Conservation (phyloP, 257 asterid genomes). For the Solanum piurae region DNA sequence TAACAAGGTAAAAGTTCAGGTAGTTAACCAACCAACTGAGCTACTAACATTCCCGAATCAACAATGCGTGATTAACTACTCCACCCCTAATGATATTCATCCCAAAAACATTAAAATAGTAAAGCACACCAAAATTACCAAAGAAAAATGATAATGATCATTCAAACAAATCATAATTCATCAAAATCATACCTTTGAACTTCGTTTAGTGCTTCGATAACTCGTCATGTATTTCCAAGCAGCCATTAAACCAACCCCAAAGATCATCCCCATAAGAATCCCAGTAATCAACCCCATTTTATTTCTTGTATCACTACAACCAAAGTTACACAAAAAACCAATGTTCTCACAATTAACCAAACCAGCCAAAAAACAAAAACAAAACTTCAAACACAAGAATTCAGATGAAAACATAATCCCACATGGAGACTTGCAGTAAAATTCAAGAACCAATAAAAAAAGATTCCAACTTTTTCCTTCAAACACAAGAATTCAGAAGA, state of each 20-base stretch:
- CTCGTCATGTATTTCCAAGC: slow-evolving; percentile 84
- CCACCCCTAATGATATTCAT: neutral
- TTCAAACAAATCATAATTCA: neutral
- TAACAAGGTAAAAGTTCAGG: neutral
- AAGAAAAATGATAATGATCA: neutral
- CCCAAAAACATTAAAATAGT: neutral
- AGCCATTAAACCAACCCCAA: slow-evolving; percentile 83
- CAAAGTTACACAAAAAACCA: neutral
- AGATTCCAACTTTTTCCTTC: neutral
- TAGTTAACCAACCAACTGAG: neutral
- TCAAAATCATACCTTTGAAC: slow-evolving; percentile 51
- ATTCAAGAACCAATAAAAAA: neutral
- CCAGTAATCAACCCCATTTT: slow-evolving; percentile 84
- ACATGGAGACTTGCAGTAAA: neutral
- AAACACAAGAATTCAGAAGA: neutral
- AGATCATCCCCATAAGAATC: slow-evolving; percentile 62
- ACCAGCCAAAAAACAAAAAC: neutral
- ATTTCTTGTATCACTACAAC: neutral
- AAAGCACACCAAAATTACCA: neutral
- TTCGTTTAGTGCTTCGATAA: slow-evolving; percentile 61
- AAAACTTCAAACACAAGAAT: neutral
- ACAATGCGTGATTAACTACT: neutral
- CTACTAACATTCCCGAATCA: neutral
- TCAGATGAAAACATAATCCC: neutral
- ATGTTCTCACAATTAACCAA: neutral